Evolutionary conservation across 2,329 filamentous ascomycete genomes (phyloP), one percentile per base, ranked within the genome.

Genomic region (Aureobasidium musti): DNA sequence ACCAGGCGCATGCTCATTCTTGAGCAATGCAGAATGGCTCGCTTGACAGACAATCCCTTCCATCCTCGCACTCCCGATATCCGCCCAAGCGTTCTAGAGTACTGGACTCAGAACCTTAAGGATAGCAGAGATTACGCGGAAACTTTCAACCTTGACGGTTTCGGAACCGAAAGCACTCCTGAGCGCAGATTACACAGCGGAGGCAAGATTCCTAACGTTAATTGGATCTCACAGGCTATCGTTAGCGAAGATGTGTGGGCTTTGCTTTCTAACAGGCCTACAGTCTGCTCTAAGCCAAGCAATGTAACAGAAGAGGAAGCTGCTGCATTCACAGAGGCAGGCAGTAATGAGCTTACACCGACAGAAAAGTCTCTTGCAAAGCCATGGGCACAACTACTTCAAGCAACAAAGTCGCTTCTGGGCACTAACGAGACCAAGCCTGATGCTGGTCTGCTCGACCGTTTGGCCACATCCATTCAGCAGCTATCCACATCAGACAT

Each of bases 101-200:
- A 73, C 52, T 77, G 75, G 75, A 70, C 68, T 11, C 39, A 71
- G 10, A 63, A 65, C 11, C 53, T 68, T 21, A 72, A 70, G 57
- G 75, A 77, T 68, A 75, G 71, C 47, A 70, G 76, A 26, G 76
- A 77, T 67, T 77, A 76, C 68, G 69, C 71, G 30, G 74, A 72
- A 4, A 70, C 74, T 2, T 77, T 77, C 64, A 69, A 77, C 64
- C 74, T 72, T 64, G 73, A 64, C 13, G 59, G 68, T 11, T 67
- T 65, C 5, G 61, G 67, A 1, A 23, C 47, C 11, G 72, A 69
- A 11, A 60, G 68, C 8, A 39, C 50, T 0, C 35, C 66, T 26
- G 68, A 57, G 14, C 57, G 33, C 2, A 65, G 69, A n/a, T 57
- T 71, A 39, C 66, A 64, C 10, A 53, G 35, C 11, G 60, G 67